Conservation (phyloP, 805 yeast genomes). For the Candida lessepsii region DNA sequence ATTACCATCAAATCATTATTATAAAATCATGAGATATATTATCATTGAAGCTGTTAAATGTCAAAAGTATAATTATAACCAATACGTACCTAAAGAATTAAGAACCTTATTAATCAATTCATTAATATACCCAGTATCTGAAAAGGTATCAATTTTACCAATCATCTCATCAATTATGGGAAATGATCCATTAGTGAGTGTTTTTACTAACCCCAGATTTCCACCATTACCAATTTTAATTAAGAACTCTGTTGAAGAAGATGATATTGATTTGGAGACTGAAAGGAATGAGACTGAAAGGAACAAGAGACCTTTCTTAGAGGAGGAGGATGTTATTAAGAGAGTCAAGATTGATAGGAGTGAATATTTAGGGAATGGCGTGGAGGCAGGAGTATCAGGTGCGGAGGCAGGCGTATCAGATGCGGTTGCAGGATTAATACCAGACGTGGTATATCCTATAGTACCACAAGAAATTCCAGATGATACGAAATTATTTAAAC, state of each 20-base stretch:
- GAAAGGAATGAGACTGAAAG: constrained; percentile 14
- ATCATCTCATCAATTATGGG: constrained; percentile 56
- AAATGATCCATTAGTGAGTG: constrained; percentile 51
- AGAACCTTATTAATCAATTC: constrained; percentile 44
- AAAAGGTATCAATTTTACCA: constrained; percentile 66
- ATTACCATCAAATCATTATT: constrained; percentile 62
- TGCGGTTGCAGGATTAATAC: too few species aligned
- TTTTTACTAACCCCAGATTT: constrained; percentile 72
- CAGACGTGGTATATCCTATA: too few species aligned
- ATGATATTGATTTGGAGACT: constrained; percentile 34
- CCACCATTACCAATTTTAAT: constrained; percentile 47
- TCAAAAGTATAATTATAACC: constrained; percentile 18
- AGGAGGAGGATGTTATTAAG: too few species aligned
- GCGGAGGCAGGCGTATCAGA: too few species aligned
- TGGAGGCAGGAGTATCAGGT: too few species aligned
- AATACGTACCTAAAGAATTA: constrained; percentile 33
- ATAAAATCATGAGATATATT: constrained; percentile 47
- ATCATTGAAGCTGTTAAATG: constrained; percentile 35
- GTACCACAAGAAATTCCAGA: neutral
- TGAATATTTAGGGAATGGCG: too few species aligned
- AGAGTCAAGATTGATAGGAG: too few species aligned
- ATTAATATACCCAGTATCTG: constrained; percentile 69
- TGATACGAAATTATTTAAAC: neutral
- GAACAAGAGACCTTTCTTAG: constrained; percentile 15
- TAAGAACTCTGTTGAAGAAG: constrained; percentile 34